A percentile compares a stretch with the other conserved stretches of the same genome.
Evolutionary conservation across 768 basidiomycete genomes (phyloP).

Genomic region (Termitomyces sp.): DNA sequence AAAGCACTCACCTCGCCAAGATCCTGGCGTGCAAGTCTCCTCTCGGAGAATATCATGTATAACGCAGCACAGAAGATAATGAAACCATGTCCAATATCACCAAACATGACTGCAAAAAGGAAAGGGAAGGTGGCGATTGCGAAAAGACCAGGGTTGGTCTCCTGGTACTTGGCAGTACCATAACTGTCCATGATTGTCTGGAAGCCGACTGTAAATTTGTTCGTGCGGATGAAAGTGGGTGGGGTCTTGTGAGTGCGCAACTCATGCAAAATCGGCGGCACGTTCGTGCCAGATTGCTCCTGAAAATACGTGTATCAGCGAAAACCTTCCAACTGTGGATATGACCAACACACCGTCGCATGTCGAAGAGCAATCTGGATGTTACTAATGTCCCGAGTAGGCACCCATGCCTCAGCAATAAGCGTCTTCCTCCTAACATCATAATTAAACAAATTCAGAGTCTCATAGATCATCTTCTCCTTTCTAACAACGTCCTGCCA

Average conservation of each 20-base stretch:
- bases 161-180: constrained; percentile 91
- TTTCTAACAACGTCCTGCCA: constrained; percentile 95
- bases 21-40: constrained; percentile 64
- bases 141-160: constrained; percentile 95
- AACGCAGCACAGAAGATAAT: constrained; percentile 74
- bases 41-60: constrained; percentile 86
- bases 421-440: constrained; percentile 92
- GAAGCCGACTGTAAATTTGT: constrained; percentile 95
- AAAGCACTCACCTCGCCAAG: constrained; percentile 60
- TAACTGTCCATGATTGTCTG: constrained; percentile 99
- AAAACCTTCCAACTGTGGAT: not conserved
- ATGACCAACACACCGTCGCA: constrained; percentile 60
- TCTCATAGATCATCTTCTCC: constrained; percentile 96
- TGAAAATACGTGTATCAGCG: constrained; percentile 23
- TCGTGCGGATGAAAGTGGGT: constrained; percentile 91
- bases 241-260: constrained; percentile 86
- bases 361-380: constrained; percentile 87
- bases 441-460: constrained; percentile 92
- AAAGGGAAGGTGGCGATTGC: constrained; percentile 94
- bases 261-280: constrained; percentile 91
- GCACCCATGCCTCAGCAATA: constrained; percentile 97
- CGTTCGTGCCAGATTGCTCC: constrained; percentile 90
- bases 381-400: constrained; percentile 80
- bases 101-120: constrained; percentile 99
- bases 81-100: constrained; percentile 94